Evolutionary conservation across 352 stramenopile species (phyloP), one percentile per base, ranked within the genome.

Genomic region (Pythium aphanidermatum): DNA sequence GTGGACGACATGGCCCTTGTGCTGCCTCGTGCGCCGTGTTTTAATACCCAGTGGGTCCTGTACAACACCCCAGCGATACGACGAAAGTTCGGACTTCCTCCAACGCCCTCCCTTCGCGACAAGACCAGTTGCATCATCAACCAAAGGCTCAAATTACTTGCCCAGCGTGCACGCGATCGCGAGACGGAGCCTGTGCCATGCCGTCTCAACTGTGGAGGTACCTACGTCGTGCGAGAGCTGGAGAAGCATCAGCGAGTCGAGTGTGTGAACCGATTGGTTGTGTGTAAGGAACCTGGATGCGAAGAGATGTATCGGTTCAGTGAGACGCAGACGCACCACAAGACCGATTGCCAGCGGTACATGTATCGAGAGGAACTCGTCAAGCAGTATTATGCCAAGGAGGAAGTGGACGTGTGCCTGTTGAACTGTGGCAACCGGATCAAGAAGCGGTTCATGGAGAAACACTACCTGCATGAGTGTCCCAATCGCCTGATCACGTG

Each of bases 1-100:
- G 63, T 90, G 21, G 78, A 90, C 58, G 78, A 91, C 48, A 83
- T 87, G 68, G 59, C 72, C 36, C 62, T 83, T 14, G 42, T 33
- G 12, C 45, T 72, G 24, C 68, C 73, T n/a, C 73, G 69, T 10
- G 58, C 67, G n/a, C 55, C 73, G 2, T 74, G 63, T 23, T 58
- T 81, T 20, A 32, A 67, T 30, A 74, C 65, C 0, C 17, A 49
- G 1, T 90, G 78, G 75, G 45, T 70, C 17, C 37, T 73, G 4
- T 80, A 84, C 57, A 59, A 83, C 61, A 68, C 64, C 11, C 49
- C 59, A 0, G 63, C 55, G 5, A 62, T 71, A 0, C 69, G 73
- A 11, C 68, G 66, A 19, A 57, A 55, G 20, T 79, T 88, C 34
- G 75, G 75, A 0, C 27, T 61, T 14, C 75, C 74, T 2, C 73